A percentile compares a stretch with the other conserved stretches of the same genome.
phyloP scores from a whole-genome alignment of 768 basidiomycete genomes.

The Xerocomus spinulosus region DNA sequence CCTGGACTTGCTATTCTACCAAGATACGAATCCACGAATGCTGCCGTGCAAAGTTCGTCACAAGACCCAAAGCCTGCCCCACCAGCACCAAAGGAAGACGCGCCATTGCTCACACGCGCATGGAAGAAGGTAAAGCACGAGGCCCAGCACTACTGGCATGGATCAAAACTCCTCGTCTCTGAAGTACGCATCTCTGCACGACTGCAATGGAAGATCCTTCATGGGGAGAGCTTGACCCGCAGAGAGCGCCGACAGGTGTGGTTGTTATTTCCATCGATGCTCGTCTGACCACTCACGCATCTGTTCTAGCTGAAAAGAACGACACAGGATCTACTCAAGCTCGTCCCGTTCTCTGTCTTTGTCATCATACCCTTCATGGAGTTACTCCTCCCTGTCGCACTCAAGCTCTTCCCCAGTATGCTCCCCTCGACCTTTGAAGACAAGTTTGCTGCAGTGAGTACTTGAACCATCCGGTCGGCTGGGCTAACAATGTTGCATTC shows the following conservation, averaged over 20 bases:
- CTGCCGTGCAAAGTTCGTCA: too few species aligned
- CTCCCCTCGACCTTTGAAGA: constrained; percentile 98
- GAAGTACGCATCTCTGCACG: constrained; percentile 89
- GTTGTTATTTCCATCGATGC: background rate
- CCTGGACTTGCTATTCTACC: background rate
- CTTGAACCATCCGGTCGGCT: background rate
- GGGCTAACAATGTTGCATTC: background rate
- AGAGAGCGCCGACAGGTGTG: constrained; percentile 88
- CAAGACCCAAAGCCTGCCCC: constrained; percentile 46
- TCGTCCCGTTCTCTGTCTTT: constrained; percentile 95
- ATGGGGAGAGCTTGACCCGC: constrained; percentile 86
- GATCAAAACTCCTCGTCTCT: constrained; percentile 87
- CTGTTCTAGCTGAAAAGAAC: constrained; percentile 76
- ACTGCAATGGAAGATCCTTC: constrained; percentile 87
- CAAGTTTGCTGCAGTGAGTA: constrained; percentile 82
- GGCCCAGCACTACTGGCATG: constrained; percentile 95
- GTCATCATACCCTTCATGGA: constrained; percentile 99
- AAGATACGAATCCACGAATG: constrained; percentile 16
- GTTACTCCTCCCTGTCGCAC: constrained; percentile 86
- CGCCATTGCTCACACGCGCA: constrained; percentile 52
- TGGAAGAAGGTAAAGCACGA: constrained; percentile 98
- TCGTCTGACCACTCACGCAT: constrained; percentile 1
- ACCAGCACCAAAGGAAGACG: constrained; percentile 44
- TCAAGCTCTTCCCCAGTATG: constrained; percentile 99
- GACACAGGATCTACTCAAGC: constrained; percentile 85